Evolutionary conservation across 352 stramenopile species (phyloP).

Genomic region (Phytophthora sansomeana): DNA sequence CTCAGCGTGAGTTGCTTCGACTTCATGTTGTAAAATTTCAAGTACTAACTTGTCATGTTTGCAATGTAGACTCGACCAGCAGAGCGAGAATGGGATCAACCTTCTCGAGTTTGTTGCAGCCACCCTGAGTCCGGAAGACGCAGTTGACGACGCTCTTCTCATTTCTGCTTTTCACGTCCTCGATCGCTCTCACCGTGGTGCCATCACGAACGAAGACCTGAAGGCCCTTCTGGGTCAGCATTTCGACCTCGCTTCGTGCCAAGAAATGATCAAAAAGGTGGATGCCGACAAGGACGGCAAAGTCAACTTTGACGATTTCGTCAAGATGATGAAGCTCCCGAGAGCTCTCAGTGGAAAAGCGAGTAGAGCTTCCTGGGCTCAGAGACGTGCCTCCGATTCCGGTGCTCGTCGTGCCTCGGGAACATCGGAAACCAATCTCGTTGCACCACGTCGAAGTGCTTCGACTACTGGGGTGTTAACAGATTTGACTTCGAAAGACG

Average conservation of each 20-base stretch:
- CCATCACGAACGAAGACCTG: constrained; percentile 66
- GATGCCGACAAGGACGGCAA: constrained; percentile 76
- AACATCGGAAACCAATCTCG: constrained; percentile 9
- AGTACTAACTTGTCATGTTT: constrained; percentile 5
- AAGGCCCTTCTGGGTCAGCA: constrained; percentile 65
- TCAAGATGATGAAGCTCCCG: constrained; percentile 66
- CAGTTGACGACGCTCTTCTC: constrained; percentile 63
- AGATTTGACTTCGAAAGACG: constrained; percentile 40
- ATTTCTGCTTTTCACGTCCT: constrained; percentile 68
- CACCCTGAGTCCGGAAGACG: constrained; percentile 66
- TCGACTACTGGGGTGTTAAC: constrained; percentile 31
- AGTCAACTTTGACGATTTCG: constrained; percentile 76
- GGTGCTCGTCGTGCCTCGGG: constrained; percentile 3
- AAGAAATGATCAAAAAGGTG: constrained; percentile 72
- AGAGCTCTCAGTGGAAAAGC: constrained; percentile 6
- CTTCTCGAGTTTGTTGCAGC: constrained; percentile 84
- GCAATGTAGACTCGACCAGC: constrained; percentile 67
- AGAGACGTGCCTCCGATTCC: constrained; percentile 23
- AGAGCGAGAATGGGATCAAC: constrained; percentile 79
- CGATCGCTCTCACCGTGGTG: constrained; percentile 65
- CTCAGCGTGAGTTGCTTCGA: constrained; percentile 47
- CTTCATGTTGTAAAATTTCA: neutral
- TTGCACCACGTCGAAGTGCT: constrained; percentile 30
- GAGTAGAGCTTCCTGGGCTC: constrained; percentile 6
- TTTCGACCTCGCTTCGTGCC: constrained; percentile 58